A percentile compares a stretch with the other conserved stretches of the same genome.
phyloP scores from a whole-genome alignment of 805 yeast species.

The Lachancea mirantina region DNA sequence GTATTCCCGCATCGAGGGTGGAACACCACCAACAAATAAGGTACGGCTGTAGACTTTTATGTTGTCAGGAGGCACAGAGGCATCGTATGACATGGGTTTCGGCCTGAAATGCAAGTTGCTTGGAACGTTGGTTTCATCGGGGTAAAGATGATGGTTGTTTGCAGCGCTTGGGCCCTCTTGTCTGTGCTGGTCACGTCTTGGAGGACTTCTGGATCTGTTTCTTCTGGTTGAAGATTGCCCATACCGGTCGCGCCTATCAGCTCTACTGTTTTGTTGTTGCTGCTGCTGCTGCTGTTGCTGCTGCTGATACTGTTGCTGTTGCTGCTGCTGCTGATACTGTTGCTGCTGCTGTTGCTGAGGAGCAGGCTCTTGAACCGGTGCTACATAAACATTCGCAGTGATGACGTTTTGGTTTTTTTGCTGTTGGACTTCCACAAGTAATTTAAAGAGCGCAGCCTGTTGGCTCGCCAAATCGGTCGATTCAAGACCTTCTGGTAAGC shows the following conservation, averaged over 20 bases:
- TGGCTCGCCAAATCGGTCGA: constrained; percentile 30
- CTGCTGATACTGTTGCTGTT: too few relatives aligned
- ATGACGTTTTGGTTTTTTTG: constrained; percentile 10
- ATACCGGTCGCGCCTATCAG: constrained; percentile 9
- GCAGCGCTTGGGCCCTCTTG: constrained; percentile 15
- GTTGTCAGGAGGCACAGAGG: constrained; percentile 64
- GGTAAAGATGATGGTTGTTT: constrained; percentile 30
- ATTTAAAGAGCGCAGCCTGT: constrained; percentile 37
- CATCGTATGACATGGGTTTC: constrained; percentile 65
- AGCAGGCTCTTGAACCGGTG: constrained; percentile 10
- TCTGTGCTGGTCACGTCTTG: constrained; percentile 13
- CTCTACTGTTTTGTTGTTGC: constrained; percentile 7
- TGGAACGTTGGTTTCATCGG: constrained; percentile 57
- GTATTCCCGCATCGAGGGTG: constrained; percentile 69
- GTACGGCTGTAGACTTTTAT: constrained; percentile 86
- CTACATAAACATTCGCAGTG: constrained; percentile 9
- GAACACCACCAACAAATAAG: constrained; percentile 89
- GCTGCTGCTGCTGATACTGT: too few relatives aligned
- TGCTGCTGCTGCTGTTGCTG: constrained; percentile 10
- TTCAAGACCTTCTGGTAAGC: constrained; percentile 18
- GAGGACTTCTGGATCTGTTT: constrained; percentile 48
- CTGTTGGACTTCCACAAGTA: constrained; percentile 32
- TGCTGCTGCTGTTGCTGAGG: constrained; percentile 2
- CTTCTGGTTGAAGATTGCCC: constrained; percentile 28
- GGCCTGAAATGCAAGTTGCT: constrained; percentile 72